These are phyloP conservation scores for Pythium coloratum DNA, from an alignment of 352 stramenopile genomes.

Conservation along the genomic window DNA sequence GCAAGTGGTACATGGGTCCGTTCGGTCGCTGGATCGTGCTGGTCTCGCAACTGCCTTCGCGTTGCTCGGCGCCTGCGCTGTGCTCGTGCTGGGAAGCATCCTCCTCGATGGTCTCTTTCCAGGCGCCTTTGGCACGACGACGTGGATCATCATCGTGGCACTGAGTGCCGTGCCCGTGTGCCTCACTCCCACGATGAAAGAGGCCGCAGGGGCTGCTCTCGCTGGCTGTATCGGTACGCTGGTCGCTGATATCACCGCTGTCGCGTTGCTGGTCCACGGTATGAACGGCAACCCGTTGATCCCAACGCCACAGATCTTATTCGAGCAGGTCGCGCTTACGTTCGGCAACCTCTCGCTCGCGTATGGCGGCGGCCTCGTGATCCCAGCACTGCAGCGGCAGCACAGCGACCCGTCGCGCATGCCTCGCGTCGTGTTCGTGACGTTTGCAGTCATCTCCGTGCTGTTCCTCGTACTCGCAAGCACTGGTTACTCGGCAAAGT, in stretches of 20 bases:
- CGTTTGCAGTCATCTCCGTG: slow-evolving; percentile 31
- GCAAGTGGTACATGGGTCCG: slow-evolving; percentile 33
- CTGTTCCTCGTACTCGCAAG: slow-evolving; percentile 50
- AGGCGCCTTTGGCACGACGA: slow-evolving; percentile 18
- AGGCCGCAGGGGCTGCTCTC: slow-evolving; percentile 29
- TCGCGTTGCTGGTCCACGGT: slow-evolving; percentile 27
- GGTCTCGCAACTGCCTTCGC: slow-evolving; percentile 26
- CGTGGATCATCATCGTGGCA: slow-evolving; percentile 34
- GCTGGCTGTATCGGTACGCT: slow-evolving; percentile 32
- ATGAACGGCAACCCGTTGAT: slow-evolving; percentile 29
- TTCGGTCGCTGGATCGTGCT: slow-evolving; percentile 30
- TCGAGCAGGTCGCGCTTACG: slow-evolving; percentile 30
- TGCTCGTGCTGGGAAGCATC: slow-evolving; percentile 27
- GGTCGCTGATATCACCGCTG: slow-evolving; percentile 29
- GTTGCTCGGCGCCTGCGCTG: slow-evolving; percentile 26
- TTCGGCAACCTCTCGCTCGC: slow-evolving; percentile 38
- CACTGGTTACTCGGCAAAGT: slow-evolving; percentile 15
- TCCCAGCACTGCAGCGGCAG: slow-evolving; percentile 29
- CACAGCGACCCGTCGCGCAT: slow-evolving; percentile 27
- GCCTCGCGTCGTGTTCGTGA: slow-evolving; percentile 34
- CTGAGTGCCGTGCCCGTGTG: slow-evolving; percentile 30
- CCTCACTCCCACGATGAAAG: slow-evolving; percentile 35
- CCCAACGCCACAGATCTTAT: slow-evolving; percentile 26
- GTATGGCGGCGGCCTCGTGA: slow-evolving; percentile 35
- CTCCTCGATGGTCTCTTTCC: slow-evolving; percentile 33